These are phyloP conservation scores for Phaseolus lunatus DNA, from an alignment of 306 rosid species.

Conservation along the genomic window DNA sequence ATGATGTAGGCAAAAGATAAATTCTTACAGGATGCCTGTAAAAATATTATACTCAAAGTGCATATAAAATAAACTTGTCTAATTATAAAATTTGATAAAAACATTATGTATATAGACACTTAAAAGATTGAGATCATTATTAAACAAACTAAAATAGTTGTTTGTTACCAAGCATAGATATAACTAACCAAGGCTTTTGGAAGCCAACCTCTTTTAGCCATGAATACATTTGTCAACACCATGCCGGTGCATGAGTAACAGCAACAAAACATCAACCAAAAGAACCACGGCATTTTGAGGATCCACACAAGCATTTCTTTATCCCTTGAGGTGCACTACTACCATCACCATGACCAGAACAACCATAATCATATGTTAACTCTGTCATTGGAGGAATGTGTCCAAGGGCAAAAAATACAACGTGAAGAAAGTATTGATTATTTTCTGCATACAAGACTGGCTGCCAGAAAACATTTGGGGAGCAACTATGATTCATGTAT, in stretches of 20 bases:
- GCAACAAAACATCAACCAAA: conserved; percentile 56
- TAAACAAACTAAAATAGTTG: neutral
- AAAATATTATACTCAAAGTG: neutral
- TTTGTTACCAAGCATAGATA: neutral
- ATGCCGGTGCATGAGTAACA: conserved; percentile 30
- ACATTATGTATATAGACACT: neutral
- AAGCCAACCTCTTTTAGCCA: conserved; percentile 46
- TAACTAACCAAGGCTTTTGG: conserved; percentile 22
- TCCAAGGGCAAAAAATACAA: conserved; percentile 65
- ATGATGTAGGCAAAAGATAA: neutral
- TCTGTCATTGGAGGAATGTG: conserved; percentile 75
- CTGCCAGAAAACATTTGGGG: conserved; percentile 77
- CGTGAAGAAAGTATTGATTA: conserved; percentile 59
- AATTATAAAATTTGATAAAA: neutral
- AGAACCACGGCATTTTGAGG: conserved; percentile 62
- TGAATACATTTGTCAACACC: conserved; percentile 42
- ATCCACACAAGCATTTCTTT: conserved; percentile 68
- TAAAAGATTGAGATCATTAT: neutral
- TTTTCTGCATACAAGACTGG: conserved; percentile 64
- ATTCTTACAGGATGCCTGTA: neutral
- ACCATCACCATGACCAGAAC: conserved; percentile 41
- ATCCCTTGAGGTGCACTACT: conserved; percentile 44
- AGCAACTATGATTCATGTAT: conserved; percentile 78
- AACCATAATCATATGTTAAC: conserved; percentile 75
- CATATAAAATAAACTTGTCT: neutral